Percentiles rank a stretch among this genome's conserved stretches.
Conservation (phyloP, 1,284 basidiomycete genomes). For the Heterobasidion parviporum region DNA sequence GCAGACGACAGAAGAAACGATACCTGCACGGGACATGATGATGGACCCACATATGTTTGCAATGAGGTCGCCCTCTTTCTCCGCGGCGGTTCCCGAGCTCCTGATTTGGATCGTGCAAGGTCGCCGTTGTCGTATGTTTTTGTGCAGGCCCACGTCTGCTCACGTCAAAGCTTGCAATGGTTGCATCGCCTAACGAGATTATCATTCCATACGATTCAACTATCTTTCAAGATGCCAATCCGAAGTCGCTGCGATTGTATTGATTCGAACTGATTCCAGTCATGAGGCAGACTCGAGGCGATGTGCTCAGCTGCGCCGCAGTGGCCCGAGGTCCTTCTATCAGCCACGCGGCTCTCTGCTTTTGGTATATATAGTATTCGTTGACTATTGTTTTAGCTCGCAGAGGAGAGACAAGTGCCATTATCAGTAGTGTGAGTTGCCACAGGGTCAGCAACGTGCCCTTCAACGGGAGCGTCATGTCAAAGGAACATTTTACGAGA, state of each 20-base stretch:
- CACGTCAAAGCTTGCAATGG: neutral
- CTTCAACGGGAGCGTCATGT: no score
- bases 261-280: neutral
- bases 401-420: no score
- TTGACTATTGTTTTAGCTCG: neutral
- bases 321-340: neutral
- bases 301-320: neutral
- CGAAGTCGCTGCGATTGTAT: no score
- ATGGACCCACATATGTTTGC: constrained; percentile 11
- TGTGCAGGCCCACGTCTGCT: neutral
- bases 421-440: no score
- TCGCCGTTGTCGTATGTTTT: neutral
- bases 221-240: no score
- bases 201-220: no score
- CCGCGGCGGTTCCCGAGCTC: constrained; percentile 1
- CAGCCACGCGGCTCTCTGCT: neutral
- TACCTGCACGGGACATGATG: neutral
- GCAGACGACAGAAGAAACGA: neutral
- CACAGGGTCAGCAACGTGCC: no score
- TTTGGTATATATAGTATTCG: neutral
- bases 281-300: neutral
- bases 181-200: neutral
- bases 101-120: neutral
- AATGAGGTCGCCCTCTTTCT: constrained; percentile 5
- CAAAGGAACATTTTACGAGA: no score